Evolutionary conservation across 495 filamentous ascomycete species (phyloP).

Genomic region (Xanthoparmelia taractica): DNA sequence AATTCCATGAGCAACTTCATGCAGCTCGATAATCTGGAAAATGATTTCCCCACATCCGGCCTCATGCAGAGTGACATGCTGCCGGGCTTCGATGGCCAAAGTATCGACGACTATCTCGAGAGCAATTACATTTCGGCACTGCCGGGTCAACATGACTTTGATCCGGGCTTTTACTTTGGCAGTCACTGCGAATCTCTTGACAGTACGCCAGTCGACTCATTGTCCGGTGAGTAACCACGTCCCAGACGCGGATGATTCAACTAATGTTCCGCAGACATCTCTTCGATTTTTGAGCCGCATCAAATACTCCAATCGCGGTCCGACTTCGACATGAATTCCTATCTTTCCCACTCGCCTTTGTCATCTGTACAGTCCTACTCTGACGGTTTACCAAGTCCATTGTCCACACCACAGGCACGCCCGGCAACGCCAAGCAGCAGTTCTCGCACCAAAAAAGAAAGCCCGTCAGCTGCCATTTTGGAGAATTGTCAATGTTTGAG

Average conservation of each 20-base stretch:
- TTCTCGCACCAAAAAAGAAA: no score
- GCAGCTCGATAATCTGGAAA: background rate
- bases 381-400: background rate
- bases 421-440: background rate
- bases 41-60: background rate
- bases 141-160: background rate
- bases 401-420: background rate
- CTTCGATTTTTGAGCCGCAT: background rate
- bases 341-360: background rate
- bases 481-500: background rate
- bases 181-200: background rate
- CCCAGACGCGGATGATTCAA: background rate
- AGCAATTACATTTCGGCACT: background rate
- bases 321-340: background rate
- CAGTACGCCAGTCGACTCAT: background rate
- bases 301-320: background rate
- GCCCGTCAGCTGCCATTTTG: background rate
- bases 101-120: constrained; percentile 1
- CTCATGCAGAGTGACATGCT: constrained; percentile 1
- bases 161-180: background rate
- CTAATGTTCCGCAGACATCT: background rate
- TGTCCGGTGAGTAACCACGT: background rate
- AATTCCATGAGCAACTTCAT: background rate
- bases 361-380: background rate
- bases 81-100: background rate